Conservation (phyloP, 2,329 filamentous ascomycete genomes). For the Aureobasidium sp. region DNA sequence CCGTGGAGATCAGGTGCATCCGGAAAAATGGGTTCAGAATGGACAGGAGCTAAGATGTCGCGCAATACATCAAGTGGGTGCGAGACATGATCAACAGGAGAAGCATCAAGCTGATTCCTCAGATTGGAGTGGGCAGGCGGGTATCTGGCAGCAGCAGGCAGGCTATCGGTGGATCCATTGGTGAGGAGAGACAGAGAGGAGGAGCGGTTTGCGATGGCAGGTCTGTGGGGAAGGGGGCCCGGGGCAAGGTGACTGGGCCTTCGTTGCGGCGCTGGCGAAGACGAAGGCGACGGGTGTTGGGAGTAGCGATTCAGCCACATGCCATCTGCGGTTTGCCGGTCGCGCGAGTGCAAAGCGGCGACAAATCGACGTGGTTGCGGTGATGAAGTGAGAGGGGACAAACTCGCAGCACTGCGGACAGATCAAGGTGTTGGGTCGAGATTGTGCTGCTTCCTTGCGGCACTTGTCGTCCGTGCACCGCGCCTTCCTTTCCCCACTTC, state of each 20-base stretch:
- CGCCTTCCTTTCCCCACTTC: slow-evolving; percentile 14
- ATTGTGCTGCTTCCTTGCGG: not conserved
- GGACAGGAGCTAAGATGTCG: slow-evolving; percentile 44
- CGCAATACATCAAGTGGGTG: slow-evolving; percentile 68
- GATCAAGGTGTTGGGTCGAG: not conserved
- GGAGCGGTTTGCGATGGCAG: slow-evolving; percentile 60
- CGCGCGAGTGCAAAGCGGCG: not conserved
- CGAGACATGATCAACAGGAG: slow-evolving; percentile 49
- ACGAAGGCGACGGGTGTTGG: slow-evolving; percentile 58
- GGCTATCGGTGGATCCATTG: slow-evolving; percentile 68
- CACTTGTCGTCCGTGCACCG: not conserved
- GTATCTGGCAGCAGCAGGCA: slow-evolving; percentile 58
- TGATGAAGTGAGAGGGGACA: not conserved
- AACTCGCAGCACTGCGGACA: not conserved
- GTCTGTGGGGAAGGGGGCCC: slow-evolving; percentile 60
- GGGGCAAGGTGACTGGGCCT: slow-evolving; percentile 63
- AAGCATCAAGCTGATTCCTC: slow-evolving; percentile 49
- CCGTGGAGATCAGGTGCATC: not conserved
- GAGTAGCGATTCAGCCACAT: slow-evolving; percentile 93
- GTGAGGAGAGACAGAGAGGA: slow-evolving; percentile 70
- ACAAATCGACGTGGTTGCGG: not conserved
- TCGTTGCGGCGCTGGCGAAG: slow-evolving; percentile 63
- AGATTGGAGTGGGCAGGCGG: slow-evolving; percentile 59
- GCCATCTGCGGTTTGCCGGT: slow-evolving; percentile 17
- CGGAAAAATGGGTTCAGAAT: not conserved